Evolutionary conservation across 176 grass and related monocot species (phyloP), one percentile per base, ranked within the genome.

Genomic region (Pharus latifolius): DNA sequence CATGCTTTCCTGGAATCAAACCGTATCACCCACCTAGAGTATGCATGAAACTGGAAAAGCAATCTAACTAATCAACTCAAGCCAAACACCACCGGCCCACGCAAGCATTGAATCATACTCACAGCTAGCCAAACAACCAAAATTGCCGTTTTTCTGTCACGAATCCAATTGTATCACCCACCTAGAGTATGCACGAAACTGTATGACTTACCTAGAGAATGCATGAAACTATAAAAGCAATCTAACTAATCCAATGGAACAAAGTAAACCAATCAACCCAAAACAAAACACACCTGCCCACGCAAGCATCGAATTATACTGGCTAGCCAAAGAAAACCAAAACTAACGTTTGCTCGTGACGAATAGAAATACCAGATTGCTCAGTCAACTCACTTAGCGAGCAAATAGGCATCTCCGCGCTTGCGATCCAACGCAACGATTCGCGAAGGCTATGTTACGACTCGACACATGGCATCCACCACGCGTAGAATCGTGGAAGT

Each of bases 341-440:
- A n/a, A n/a, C n/a, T n/a, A n/a, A n/a, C n/a, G n/a, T n/a, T n/a
- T n/a, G n/a, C n/a, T n/a, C n/a, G n/a, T n/a, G n/a, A n/a, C n/a
- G n/a, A n/a, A n/a, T n/a, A n/a, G n/a, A n/a, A n/a, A n/a, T n/a
- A 38, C 16, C 28, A 8, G 63, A 60, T 54, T 68, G 49, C 60
- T 45, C 41, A 74, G 60, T 46, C 35, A 85, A 44, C 58, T 63
- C 12, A 46, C 23, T 32, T 61, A 62, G 29, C 73, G 23, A 82
- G 32, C 62, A 50, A 23, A 34, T 29, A 31, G 7, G 22, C n/a
- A 9, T 49, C 40, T 20, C 38, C 38, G 35, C 24, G 22, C 31
- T 67, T 14, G 27, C 35, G 19, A 55, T 61, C 63, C 18, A 69
- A 30, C 55, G 46, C 29, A 7, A 38, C 15, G 31, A 24, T 14